Conservation (phyloP, 345 rosid species). For the Populus euphratica region DNA sequence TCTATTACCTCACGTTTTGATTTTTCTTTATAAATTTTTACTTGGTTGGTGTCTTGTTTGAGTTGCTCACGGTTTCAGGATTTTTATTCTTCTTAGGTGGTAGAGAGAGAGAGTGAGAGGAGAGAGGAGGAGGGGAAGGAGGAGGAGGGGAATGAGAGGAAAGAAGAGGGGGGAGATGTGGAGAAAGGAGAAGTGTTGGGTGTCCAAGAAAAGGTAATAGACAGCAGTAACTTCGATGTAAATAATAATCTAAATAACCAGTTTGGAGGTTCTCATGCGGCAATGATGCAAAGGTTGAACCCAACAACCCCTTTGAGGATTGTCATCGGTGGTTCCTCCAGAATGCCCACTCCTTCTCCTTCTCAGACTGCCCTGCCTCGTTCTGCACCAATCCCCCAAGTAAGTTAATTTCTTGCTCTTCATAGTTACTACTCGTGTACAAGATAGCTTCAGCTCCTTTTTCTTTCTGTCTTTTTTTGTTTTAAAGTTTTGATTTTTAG, state of each 20-base stretch:
- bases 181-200: conserved; percentile 47
- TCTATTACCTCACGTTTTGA: neutral
- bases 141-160: conserved; percentile 7
- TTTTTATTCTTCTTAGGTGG: conserved; percentile 26
- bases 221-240: conserved; percentile 6
- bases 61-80: conserved; percentile 11
- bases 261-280: conserved; percentile 27
- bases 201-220: conserved; percentile 25
- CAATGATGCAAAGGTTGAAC: conserved; percentile 68
- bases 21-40: too few relatives aligned
- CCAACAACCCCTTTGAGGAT: conserved; percentile 81
- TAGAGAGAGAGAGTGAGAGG: conserved; percentile 39
- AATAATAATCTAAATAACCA: neutral
- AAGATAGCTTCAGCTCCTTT: neutral
- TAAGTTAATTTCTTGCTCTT: conserved; percentile 20
- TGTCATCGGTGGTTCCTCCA: conserved; percentile 44
- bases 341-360: conserved; percentile 57
- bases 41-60: neutral
- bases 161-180: conserved; percentile 32
- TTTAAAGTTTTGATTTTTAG: neutral
- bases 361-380: conserved; percentile 50
- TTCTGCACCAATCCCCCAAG: conserved; percentile 78
- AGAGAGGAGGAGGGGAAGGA: conserved; percentile 14
- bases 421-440: neutral
- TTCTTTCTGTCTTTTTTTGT: neutral